Base-by-base conservation (phyloP, 176 grass and related monocot genomes). In the Tillandsia fasciculata region DNA sequence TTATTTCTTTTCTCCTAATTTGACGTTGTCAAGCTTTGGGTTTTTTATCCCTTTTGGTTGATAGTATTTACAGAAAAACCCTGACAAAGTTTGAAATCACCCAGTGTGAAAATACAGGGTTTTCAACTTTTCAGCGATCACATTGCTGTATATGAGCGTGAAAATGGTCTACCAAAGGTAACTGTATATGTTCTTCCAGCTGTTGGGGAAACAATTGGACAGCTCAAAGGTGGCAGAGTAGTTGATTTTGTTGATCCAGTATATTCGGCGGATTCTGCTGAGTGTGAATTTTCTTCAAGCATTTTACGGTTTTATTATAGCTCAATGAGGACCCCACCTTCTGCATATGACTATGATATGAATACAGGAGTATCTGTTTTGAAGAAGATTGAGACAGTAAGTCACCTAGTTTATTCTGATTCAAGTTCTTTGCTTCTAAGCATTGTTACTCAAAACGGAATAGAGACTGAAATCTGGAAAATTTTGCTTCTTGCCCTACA, bases 351-450 rank as follows among this genome's bases (percentile, higher is more conserved):
- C 74, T 85, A 92, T 69, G 86, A 92, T 77, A 85, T 96, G 93
- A 81, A 91, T 78, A 83, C 83, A 49, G 83, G 86, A 28, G 74
- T 80, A 17, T 90, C 88, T 79, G 76, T 86, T 72, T 48, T 86
- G 81, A 96, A 96, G 81, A 96, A 96, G 84, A 92, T 81, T 54
- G 12, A 87, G 27, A 77, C 76, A 15, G 92, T 96, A 96, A 82
- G 87, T 65, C 72, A 26, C 72, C 53, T 76, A 22, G 8, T 51
- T 24, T 49, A 12, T 8, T 63, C 70, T 27, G 51, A 28, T 59
- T 58, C 64, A 57, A 18, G 2, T 64, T 17, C 51, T 42, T 11
- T 49, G 57, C 12, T 63, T 64, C 22, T 17, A 50, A 50, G 51
- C 15, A 14, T 28, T 12, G 48, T 56, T 6, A 50, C 29, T 71